A percentile compares a stretch with the other conserved stretches of the same genome.
Conservation (phyloP, 306 rosid genomes). For the Vigna reflexopilosa region DNA sequence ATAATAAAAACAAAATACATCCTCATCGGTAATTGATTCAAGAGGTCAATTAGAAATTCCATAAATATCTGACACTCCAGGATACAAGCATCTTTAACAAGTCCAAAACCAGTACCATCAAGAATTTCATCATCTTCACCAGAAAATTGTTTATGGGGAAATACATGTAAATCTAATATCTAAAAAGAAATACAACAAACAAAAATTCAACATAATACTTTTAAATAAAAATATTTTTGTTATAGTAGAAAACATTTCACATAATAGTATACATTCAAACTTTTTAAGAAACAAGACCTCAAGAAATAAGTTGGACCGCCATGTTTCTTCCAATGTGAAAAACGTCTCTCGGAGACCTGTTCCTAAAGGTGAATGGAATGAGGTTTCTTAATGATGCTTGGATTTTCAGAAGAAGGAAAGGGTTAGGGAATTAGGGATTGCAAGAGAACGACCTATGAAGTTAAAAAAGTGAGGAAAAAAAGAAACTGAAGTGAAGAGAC, state of each 20-base stretch:
- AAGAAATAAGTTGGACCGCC: conserved; percentile 37
- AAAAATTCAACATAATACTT: conserved; percentile 27
- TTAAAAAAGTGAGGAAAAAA: too few relatives aligned
- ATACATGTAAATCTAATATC: conserved; percentile 80
- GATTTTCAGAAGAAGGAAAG: too few relatives aligned
- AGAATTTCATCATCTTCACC: conserved; percentile 51
- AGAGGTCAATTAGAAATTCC: conserved; percentile 96
- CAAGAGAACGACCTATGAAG: too few relatives aligned
- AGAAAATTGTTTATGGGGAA: conserved; percentile 52
- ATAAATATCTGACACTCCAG: conserved; percentile 95
- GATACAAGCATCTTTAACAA: conserved; percentile 80
- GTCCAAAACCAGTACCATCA: conserved; percentile 52
- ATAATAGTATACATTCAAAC: conserved; percentile 31
- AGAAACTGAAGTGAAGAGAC: too few relatives aligned
- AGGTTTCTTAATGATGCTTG: too few relatives aligned
- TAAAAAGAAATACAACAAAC: conserved; percentile 43
- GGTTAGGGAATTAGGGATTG: too few relatives aligned
- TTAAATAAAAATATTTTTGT: not conserved
- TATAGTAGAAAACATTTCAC: not conserved
- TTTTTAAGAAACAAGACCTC: conserved; percentile 60
- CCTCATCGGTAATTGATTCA: conserved; percentile 95
- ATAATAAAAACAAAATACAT: conserved; percentile 60
- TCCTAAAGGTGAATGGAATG: too few relatives aligned
- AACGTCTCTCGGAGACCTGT: too few relatives aligned
- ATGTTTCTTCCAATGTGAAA: too few relatives aligned